These are phyloP conservation scores for Pseudocercospora ulei DNA, from an alignment of 2,329 filamentous ascomycete species.

Conservation along the genomic window DNA sequence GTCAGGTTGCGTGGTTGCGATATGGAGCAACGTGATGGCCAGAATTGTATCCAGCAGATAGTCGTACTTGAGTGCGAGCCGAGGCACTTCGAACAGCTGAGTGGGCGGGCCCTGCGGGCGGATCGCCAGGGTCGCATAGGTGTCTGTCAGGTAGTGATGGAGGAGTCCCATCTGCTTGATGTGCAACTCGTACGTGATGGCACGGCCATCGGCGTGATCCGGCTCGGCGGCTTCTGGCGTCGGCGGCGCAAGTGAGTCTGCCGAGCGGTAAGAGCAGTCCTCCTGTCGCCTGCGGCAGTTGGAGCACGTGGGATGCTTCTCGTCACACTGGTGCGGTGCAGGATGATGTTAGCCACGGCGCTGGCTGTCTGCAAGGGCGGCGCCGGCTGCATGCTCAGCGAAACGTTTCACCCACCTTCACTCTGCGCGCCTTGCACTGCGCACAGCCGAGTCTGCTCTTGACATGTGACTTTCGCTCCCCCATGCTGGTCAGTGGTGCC, in stretches of 20 bases:
- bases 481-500: slow-evolving; percentile 5
- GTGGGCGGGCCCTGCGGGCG: slow-evolving; percentile 6
- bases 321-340: slow-evolving; percentile 16
- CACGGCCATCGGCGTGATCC: slow-evolving; percentile 9
- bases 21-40: slow-evolving; percentile 22
- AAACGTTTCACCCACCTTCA: slow-evolving; percentile 21
- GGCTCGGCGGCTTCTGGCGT: slow-evolving; percentile 13
- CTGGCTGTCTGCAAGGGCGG: not conserved
- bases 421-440: slow-evolving; percentile 27
- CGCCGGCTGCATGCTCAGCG: not conserved
- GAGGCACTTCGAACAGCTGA: slow-evolving; percentile 19
- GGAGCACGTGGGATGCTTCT: slow-evolving; percentile 18
- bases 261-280: slow-evolving; percentile 21
- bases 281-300: slow-evolving; percentile 23
- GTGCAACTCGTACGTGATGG: slow-evolving; percentile 10
- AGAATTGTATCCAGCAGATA: slow-evolving; percentile 24
- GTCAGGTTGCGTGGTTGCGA: slow-evolving; percentile 16
- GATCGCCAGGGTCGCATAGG: slow-evolving; percentile 16
- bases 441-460: slow-evolving; percentile 26
- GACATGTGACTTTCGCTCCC: slow-evolving; percentile 22
- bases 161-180: slow-evolving; percentile 23
- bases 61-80: slow-evolving; percentile 18
- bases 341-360: slow-evolving; percentile 1
- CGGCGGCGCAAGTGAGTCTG: slow-evolving; percentile 12
- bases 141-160: slow-evolving; percentile 22